phyloP scores from a whole-genome alignment of 352 stramenopile genomes.

The Globisporangium alternatum region DNA sequence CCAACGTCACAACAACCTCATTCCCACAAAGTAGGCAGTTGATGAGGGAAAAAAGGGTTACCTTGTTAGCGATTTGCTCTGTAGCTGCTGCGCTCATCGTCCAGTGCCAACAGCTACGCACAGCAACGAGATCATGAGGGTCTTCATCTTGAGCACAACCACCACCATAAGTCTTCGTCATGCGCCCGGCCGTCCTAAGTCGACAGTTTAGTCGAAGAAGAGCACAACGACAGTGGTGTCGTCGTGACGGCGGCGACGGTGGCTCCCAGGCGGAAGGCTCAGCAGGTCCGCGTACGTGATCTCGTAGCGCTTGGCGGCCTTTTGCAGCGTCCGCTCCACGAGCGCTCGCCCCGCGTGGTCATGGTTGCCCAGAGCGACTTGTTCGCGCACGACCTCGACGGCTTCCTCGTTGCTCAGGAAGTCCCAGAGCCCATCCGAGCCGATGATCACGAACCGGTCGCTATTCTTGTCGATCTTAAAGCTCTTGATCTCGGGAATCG shows the following conservation, averaged over 20 bases:
- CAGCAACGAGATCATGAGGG: background rate
- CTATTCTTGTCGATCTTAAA: slow-evolving; percentile 43
- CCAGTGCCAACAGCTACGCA: background rate
- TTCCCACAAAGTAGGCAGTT: background rate
- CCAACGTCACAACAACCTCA: background rate
- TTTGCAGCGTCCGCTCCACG: slow-evolving; percentile 78
- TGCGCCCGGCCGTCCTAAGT: background rate
- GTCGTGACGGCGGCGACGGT: slow-evolving; percentile 88
- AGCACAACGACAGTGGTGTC: slow-evolving; percentile 92
- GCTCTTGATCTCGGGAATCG: slow-evolving; percentile 79
- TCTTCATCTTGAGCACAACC: background rate
- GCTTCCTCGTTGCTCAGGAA: slow-evolving; percentile 95
- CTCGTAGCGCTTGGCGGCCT: slow-evolving; percentile 65
- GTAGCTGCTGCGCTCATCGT: background rate
- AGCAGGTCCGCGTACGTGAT: slow-evolving; percentile 85
- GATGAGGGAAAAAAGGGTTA: background rate
- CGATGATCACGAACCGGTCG: slow-evolving; percentile 97
- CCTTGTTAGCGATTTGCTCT: background rate
- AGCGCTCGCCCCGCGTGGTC: slow-evolving; percentile 71
- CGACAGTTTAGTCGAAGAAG: slow-evolving; percentile 58
- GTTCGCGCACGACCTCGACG: slow-evolving; percentile 87
- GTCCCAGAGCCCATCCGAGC: slow-evolving; percentile 98
- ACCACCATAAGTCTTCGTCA: slow-evolving; percentile 2
- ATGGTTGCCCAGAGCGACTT: slow-evolving; percentile 55
- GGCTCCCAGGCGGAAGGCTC: slow-evolving; percentile 73